Conservation (phyloP, 176 grass and related monocot genomes). For the Oryza nivara region DNA sequence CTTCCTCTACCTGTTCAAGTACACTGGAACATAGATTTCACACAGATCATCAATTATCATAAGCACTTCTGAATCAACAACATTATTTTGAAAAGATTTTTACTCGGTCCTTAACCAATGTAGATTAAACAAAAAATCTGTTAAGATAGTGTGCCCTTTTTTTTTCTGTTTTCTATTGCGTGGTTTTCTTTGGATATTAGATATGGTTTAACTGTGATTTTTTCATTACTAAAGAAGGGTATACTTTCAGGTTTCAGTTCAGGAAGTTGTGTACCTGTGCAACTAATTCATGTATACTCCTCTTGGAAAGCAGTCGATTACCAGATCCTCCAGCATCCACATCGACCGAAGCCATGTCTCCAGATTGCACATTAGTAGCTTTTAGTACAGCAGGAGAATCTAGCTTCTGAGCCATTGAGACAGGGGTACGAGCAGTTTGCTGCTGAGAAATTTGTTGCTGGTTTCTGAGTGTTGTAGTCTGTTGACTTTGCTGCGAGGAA, state of each 20-base stretch:
- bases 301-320: slow-evolving; percentile 75
- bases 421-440: slow-evolving; percentile 59
- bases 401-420: slow-evolving; percentile 48
- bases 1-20: slow-evolving; percentile 8
- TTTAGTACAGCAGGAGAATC: slow-evolving; percentile 43
- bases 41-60: not conserved
- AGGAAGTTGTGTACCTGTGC: slow-evolving; percentile 58
- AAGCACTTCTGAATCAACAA: slow-evolving; percentile 12
- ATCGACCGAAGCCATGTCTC: slow-evolving; percentile 19
- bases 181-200: not conserved
- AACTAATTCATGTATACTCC: slow-evolving; percentile 89
- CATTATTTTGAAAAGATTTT: not conserved
- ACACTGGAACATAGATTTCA: slow-evolving; percentile 4
- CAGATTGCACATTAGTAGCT: slow-evolving; percentile 31
- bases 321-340: slow-evolving; percentile 61
- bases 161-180: not conserved
- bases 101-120: slow-evolving; percentile 1
- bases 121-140: slow-evolving; percentile 20
- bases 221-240: not conserved
- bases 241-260: slow-evolving; percentile 25
- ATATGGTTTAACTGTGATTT: slow-evolving; percentile 12
- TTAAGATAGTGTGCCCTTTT: not conserved
- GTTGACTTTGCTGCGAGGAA: slow-evolving; percentile 58
- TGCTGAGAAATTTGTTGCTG: slow-evolving; percentile 58
- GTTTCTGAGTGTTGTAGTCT: slow-evolving; percentile 44